phyloP scores from a whole-genome alignment of 495 filamentous ascomycete genomes.

The Podospora sp. region DNA sequence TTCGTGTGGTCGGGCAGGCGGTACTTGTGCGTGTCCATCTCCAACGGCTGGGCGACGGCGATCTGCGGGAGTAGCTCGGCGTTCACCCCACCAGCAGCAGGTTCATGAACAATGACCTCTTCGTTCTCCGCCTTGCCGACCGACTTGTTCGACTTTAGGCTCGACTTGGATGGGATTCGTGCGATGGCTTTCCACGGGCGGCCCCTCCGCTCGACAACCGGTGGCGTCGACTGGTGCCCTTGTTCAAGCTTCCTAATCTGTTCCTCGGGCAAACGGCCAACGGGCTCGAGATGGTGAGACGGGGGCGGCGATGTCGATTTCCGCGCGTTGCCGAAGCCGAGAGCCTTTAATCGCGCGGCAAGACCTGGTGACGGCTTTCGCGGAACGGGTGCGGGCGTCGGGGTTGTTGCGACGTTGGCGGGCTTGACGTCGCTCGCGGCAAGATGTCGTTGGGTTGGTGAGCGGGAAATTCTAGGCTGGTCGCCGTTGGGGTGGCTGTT shows the following conservation, averaged over 20 bases:
- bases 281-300: slow-evolving; percentile 45
- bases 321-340: slow-evolving; percentile 59
- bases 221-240: slow-evolving; percentile 59
- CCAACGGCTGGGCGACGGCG: slow-evolving; percentile 41
- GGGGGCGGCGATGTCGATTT: slow-evolving; percentile 46
- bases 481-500: slow-evolving; percentile 27
- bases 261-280: slow-evolving; percentile 75
- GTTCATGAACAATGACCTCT: slow-evolving; percentile 20
- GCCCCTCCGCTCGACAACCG: slow-evolving; percentile 60
- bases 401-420: slow-evolving; percentile 19
- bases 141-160: slow-evolving; percentile 37
- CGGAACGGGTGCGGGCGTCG: slow-evolving; percentile 34
- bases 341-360: slow-evolving; percentile 73
- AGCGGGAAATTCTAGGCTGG: slow-evolving; percentile 18
- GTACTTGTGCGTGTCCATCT: slow-evolving; percentile 67
- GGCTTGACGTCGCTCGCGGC: slow-evolving; percentile 23
- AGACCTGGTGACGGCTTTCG: slow-evolving; percentile 72
- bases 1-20: slow-evolving; percentile 63
- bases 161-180: slow-evolving; percentile 43
- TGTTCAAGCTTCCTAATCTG: slow-evolving; percentile 70
- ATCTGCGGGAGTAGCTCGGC: slow-evolving; percentile 50
- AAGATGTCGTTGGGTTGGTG: slow-evolving; percentile 14
- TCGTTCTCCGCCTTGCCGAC: slow-evolving; percentile 22
- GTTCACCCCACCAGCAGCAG: slow-evolving; percentile 17
- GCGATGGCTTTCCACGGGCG: slow-evolving; percentile 63